A percentile compares a stretch with the other conserved stretches of the same genome.
Evolutionary conservation across 768 basidiomycete species (phyloP).

Genomic region (Boletus pseudo-olivaceus): DNA sequence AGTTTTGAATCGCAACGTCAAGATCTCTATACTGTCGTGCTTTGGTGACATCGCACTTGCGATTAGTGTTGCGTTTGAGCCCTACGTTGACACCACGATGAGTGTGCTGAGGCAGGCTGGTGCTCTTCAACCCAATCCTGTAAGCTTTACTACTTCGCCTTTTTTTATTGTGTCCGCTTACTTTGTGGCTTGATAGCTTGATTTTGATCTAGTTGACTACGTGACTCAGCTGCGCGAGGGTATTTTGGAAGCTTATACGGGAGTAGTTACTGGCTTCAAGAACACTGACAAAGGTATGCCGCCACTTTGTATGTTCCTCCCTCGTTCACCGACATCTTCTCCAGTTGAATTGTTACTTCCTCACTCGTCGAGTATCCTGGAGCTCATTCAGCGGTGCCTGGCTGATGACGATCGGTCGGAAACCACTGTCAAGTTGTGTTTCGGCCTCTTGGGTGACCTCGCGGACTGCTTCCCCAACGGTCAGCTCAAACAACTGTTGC

Average conservation of each 20-base stretch:
- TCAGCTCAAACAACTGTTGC: constrained; percentile 74
- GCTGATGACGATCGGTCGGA: constrained; percentile 84
- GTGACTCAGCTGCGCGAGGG: constrained; percentile 87
- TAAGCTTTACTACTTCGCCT: constrained; percentile 35
- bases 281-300: constrained; percentile 67
- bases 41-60: constrained; percentile 97
- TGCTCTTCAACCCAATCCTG: constrained; percentile 80
- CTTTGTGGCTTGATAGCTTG: constrained; percentile 45
- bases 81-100: constrained; percentile 89
- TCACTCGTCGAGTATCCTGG: constrained; percentile 70
- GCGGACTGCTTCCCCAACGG: constrained; percentile 84
- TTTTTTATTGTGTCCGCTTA: background rate
- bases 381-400: constrained; percentile 75
- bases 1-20: constrained; percentile 88
- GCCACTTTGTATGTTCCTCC: background rate
- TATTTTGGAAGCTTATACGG: constrained; percentile 95
- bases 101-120: constrained; percentile 89
- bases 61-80: constrained; percentile 80
- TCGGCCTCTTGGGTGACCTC: constrained; percentile 90
- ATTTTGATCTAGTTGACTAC: constrained; percentile 91
- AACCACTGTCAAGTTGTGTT: constrained; percentile 63
- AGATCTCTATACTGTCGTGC: constrained; percentile 92
- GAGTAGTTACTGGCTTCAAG: constrained; percentile 89
- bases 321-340: constrained; percentile 1
- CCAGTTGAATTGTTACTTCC: constrained; percentile 46